Percentiles rank a stretch among this genome's conserved stretches.
phyloP scores from a whole-genome alignment of 306 rosid species.

The Dryas octopetala region DNA sequence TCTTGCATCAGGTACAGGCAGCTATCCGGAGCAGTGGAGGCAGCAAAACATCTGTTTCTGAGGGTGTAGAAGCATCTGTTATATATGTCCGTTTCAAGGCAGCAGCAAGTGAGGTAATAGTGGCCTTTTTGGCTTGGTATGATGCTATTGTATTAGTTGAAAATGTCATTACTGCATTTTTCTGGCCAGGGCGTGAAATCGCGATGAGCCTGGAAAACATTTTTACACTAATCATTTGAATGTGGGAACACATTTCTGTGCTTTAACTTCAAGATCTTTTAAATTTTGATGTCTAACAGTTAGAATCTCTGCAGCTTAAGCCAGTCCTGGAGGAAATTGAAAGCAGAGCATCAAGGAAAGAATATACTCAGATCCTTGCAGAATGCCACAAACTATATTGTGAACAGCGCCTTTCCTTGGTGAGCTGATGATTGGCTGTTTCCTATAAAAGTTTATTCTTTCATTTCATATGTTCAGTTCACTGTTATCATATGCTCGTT shows the following conservation, averaged over 20 bases:
- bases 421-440: slow-evolving; percentile 52
- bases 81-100: slow-evolving; percentile 98
- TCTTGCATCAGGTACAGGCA: slow-evolving; percentile 76
- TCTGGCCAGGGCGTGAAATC: slow-evolving; percentile 9
- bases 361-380: slow-evolving; percentile 79
- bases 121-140: slow-evolving; percentile 17
- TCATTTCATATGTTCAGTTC: slow-evolving; percentile 26
- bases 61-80: slow-evolving; percentile 98
- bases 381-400: slow-evolving; percentile 95
- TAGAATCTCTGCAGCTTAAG: slow-evolving; percentile 72
- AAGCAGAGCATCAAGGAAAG: slow-evolving; percentile 92
- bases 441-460: slow-evolving; percentile 12
- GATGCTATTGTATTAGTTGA: slow-evolving; percentile 18
- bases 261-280: slow-evolving; percentile 2
- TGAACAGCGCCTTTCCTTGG: slow-evolving; percentile 96
- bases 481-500: slow-evolving; percentile 16
- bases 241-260: background rate
- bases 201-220: slow-evolving; percentile 10
- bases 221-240: slow-evolving; percentile 23
- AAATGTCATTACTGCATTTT: slow-evolving; percentile 9
- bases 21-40: slow-evolving; percentile 77
- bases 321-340: slow-evolving; percentile 89
- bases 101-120: slow-evolving; percentile 86
- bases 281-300: slow-evolving; percentile 28
- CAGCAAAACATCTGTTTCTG: slow-evolving; percentile 73